These are phyloP conservation scores for Saccharomyces hybrid DNA, from an alignment of 1,139 yeast species.

Conservation along the genomic window DNA sequence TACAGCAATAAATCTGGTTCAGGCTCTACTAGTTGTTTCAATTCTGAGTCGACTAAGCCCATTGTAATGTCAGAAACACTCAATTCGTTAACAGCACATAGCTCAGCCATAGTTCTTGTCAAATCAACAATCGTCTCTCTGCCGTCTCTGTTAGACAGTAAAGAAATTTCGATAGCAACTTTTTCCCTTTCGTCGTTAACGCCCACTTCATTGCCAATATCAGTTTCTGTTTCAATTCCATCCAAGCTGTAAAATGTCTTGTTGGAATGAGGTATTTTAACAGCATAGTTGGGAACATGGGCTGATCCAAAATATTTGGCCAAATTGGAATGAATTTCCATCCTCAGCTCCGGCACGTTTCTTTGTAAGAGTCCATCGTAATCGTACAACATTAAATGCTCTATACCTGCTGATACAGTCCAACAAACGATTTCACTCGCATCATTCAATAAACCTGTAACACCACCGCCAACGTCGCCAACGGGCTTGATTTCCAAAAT, in stretches of 20 bases:
- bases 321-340: constrained; percentile 53
- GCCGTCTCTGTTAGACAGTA: constrained; percentile 76
- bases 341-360: constrained; percentile 50
- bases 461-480: constrained; percentile 81
- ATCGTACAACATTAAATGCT: constrained; percentile 69
- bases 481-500: constrained; percentile 64
- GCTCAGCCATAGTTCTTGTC: constrained; percentile 76
- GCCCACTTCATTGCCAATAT: constrained; percentile 24
- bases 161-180: constrained; percentile 53
- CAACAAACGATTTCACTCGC: constrained; percentile 76
- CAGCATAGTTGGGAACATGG: constrained; percentile 52
- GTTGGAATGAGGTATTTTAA: constrained; percentile 58
- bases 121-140: constrained; percentile 83
- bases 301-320: constrained; percentile 69
- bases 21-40: constrained; percentile 66
- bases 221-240: constrained; percentile 34
- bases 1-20: constrained; percentile 86
- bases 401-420: constrained; percentile 81
- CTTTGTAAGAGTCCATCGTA: constrained; percentile 60
- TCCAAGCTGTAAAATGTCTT: constrained; percentile 26
- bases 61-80: constrained; percentile 61
- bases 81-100: constrained; percentile 58
- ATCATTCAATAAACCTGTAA: constrained; percentile 72
- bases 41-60: constrained; percentile 66
- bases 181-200: constrained; percentile 21